Conservation (phyloP, 306 rosid genomes). For the Vicia villosa region DNA sequence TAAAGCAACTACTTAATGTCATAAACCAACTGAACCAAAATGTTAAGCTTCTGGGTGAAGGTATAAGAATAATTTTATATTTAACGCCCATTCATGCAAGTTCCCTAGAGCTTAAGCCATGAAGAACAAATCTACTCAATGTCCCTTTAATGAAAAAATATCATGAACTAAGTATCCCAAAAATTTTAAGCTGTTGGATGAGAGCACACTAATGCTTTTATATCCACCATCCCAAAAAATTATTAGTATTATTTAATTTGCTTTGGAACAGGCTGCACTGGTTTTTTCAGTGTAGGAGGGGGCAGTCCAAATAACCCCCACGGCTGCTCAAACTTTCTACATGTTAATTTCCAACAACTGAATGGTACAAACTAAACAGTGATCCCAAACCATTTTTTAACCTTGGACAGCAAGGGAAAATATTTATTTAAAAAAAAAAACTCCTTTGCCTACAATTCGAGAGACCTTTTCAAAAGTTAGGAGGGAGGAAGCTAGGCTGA, state of each 20-base stretch:
- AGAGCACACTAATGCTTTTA: neutral
- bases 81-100: neutral
- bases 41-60: neutral
- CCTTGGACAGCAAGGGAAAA: too few species aligned
- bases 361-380: too few species aligned
- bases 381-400: too few species aligned
- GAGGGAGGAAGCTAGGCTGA: neutral
- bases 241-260: too few species aligned
- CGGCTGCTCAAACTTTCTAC: too few species aligned
- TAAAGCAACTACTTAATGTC: constrained; percentile 12
- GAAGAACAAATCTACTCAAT: neutral
- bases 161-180: neutral
- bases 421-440: too few species aligned
- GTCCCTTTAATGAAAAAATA: neutral
- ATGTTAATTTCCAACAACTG: too few species aligned
- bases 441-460: too few species aligned
- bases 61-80: neutral
- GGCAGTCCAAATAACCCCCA: too few species aligned
- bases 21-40: neutral
- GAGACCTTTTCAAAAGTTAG: neutral
- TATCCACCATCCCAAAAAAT: too few species aligned
- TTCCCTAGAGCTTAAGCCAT: neutral
- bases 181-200: neutral
- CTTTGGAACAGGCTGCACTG: too few species aligned
- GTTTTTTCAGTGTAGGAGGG: too few species aligned